These are phyloP conservation scores for Pleodorina starrii DNA, from an alignment of 139 green algal species.

Conservation along the genomic window DNA sequence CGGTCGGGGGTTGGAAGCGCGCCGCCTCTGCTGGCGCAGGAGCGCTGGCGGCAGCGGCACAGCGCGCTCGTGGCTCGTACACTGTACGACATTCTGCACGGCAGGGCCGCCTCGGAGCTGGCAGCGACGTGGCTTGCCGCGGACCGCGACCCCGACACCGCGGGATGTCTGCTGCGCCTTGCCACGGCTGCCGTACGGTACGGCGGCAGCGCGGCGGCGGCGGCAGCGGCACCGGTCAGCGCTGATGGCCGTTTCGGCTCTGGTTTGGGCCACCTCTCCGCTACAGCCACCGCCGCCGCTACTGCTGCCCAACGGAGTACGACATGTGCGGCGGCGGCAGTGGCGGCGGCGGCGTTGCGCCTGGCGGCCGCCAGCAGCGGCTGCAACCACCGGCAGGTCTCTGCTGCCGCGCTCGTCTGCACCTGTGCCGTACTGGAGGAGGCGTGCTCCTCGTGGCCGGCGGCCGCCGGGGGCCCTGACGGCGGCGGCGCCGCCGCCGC, in stretches of 20 bases:
- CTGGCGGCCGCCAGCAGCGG: slow-evolving; percentile 47
- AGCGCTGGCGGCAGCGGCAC: not conserved
- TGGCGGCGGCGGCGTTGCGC: slow-evolving; percentile 25
- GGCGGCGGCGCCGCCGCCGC: too few species aligned
- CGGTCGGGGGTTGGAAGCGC: not conserved
- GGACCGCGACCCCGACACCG: slow-evolving; percentile 20
- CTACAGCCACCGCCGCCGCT: not conserved
- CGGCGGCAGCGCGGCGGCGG: not conserved
- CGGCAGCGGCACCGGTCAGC: too few species aligned
- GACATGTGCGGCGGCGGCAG: not conserved
- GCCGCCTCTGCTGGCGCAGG: not conserved
- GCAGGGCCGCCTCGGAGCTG: not conserved
- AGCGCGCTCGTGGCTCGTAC: not conserved
- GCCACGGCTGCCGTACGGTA: not conserved
- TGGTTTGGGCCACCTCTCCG: too few species aligned
- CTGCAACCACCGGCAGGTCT: slow-evolving; percentile 42
- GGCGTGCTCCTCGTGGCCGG: not conserved
- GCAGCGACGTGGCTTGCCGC: not conserved
- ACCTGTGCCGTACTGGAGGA: slow-evolving; percentile 36
- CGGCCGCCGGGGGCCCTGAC: not conserved
- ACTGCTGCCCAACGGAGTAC: too few species aligned
- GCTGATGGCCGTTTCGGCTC: too few species aligned
- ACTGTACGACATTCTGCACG: not conserved
- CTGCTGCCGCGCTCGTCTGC: slow-evolving; percentile 32
- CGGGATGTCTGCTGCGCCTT: slow-evolving; percentile 20